Conservation (phyloP, 2,329 filamentous ascomycete genomes). For the Aspergillus arachidicola region DNA sequence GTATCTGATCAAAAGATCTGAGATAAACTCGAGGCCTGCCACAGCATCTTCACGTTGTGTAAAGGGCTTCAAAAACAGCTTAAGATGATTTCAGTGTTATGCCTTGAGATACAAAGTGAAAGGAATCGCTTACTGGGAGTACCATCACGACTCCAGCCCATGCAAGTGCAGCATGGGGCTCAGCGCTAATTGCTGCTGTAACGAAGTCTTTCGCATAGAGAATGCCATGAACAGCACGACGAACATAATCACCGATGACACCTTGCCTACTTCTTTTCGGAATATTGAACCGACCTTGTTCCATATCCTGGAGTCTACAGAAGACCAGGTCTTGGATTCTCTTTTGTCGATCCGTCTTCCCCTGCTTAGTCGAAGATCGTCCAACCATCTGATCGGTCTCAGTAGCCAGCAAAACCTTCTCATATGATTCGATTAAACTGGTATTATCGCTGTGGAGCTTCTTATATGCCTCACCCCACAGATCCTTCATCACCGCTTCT, state of each 20-base stretch:
- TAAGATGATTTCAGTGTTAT: neutral
- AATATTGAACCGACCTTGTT: neutral
- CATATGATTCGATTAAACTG: neutral
- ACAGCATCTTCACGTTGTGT: slow-evolving; percentile 13
- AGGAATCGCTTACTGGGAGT: neutral
- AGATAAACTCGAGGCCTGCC: slow-evolving; percentile 5
- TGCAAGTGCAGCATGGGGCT: slow-evolving; percentile 22
- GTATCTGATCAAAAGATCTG: slow-evolving; percentile 1
- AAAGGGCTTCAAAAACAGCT: slow-evolving; percentile 6
- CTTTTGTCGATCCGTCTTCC: neutral
- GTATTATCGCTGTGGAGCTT: neutral
- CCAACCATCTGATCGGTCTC: neutral
- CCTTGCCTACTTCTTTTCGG: neutral
- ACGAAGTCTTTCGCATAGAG: slow-evolving; percentile 13
- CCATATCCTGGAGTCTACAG: neutral
- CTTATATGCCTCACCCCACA: neutral
- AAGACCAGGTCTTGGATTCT: neutral
- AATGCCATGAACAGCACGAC: slow-evolving; percentile 8
- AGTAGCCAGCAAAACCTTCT: neutral
- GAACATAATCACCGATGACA: neutral
- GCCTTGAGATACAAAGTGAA: neutral
- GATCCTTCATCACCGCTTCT: neutral
- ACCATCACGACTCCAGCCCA: slow-evolving; percentile 18
- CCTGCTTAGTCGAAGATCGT: neutral
- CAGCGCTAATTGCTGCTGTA: neutral